Percentiles rank a stretch among this genome's conserved stretches.
These are phyloP conservation scores for Trichoderma afroharzianum DNA, from an alignment of 2,329 filamentous ascomycete species.

Conservation along the genomic window DNA sequence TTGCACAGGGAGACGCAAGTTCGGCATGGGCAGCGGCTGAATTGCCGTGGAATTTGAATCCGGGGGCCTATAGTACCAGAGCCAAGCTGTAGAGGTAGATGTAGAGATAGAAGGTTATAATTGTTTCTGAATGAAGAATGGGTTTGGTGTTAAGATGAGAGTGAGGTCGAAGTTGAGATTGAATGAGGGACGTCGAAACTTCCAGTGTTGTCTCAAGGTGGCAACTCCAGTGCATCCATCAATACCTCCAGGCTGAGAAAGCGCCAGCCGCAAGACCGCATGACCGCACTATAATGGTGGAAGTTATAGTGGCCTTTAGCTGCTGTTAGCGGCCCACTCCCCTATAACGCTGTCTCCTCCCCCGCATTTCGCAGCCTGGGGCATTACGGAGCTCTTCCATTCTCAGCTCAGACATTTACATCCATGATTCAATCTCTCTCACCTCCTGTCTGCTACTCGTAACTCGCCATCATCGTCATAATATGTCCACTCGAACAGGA, in stretches of 20 bases:
- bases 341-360: background rate
- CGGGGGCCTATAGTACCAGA: background rate
- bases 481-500: background rate
- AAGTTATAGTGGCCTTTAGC: background rate
- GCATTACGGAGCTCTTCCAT: background rate
- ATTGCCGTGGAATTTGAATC: slow-evolving; percentile 1
- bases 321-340: background rate
- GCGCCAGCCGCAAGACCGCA: background rate
- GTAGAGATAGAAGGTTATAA: too few species aligned
- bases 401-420: background rate
- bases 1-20: background rate
- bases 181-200: background rate
- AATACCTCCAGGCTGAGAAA: too few species aligned
- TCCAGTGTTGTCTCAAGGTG: too few species aligned
- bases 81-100: background rate
- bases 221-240: too few species aligned
- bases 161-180: background rate
- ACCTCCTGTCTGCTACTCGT: too few species aligned
- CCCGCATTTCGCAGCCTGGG: background rate
- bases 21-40: background rate
- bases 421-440: background rate
- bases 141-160: too few species aligned
- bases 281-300: background rate
- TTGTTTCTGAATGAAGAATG: too few species aligned
- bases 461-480: background rate